Evolutionary conservation across 2,329 filamentous ascomycete species (phyloP), one percentile per base, ranked within the genome.

Genomic region (Rhytidhysteron rufulum): DNA sequence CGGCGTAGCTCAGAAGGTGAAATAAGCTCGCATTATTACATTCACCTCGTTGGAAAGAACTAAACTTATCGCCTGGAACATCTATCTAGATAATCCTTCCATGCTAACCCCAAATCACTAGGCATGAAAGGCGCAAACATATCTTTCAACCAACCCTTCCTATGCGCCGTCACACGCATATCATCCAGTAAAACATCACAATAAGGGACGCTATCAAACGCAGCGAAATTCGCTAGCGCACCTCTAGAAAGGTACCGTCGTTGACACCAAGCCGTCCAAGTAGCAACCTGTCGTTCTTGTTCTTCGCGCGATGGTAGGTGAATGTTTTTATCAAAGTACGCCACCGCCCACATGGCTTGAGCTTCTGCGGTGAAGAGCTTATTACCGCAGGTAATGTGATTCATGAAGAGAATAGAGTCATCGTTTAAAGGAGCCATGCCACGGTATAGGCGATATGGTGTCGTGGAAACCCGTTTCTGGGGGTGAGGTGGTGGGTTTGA

Each of bases 281-380:
- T n/a, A 6, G 43, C 45, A 17, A 48, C 27, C 8, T 41, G 37
- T 15, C 37, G 9, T 24, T 39, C 24, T 43, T 45, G 45, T 2
- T 38, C 30, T 11, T 4, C 19, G 17, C n/a, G 18, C 2, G 9
- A 6, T 4, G 42, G 45, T 3, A 48, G 29, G 11, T 31, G 15
- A 6, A 43, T 17, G 10, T 20, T 40, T 2, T 43, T 43, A 27
- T 60, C 51, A 4, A 61, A 44, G 16, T 43, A 47, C 4, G 58
- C 58, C 11, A 48, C 43, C 11, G 51, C 49, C 42, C 48, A 62
- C 5, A 63, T 40, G 3, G 58, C 42, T 44, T 63, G 59, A 4
- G 45, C 45, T 41, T 57, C 53, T 7, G 57, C 51, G 22, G 39
- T 44, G 39, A 50, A 54, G 43, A 53, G 58, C 37, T 47, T 42